Evolutionary conservation across 805 yeast genomes (phyloP).

Genomic region (Candida coquimbonensis): DNA sequence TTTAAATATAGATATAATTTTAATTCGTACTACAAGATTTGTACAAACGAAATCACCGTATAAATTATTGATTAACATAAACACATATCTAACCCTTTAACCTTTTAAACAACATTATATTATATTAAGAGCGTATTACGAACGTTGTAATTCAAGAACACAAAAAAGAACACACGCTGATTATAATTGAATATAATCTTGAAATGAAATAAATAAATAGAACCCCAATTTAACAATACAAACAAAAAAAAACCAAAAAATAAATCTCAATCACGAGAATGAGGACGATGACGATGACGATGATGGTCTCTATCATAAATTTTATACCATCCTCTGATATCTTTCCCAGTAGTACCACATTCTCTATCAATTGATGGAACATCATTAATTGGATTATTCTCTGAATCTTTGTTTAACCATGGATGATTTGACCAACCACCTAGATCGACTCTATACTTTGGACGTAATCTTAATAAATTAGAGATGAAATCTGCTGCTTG

Average conservation of each 20-base stretch:
- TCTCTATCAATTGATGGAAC: constrained; percentile 9
- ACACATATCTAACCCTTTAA: too few relatives aligned
- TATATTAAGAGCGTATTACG: too few relatives aligned
- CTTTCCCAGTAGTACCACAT: constrained; percentile 21
- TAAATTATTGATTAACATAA: too few relatives aligned
- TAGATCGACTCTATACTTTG: constrained; percentile 46
- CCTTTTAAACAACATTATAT: too few relatives aligned
- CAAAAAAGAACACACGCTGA: neutral
- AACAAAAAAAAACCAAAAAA: neutral
- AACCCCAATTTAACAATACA: neutral
- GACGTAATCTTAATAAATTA: constrained; percentile 43
- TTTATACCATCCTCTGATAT: constrained; percentile 23
- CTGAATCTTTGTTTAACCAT: constrained; percentile 31
- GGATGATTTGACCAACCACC: constrained; percentile 47
- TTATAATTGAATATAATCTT: too few relatives aligned
- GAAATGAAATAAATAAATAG: neutral
- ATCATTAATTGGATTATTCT: neutral
- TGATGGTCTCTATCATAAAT: neutral
- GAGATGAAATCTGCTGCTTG: constrained; percentile 41
- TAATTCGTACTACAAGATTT: too few relatives aligned
- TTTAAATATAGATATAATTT: too few relatives aligned
- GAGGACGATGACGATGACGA: neutral
- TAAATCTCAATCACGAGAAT: neutral
- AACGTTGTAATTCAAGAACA: neutral
- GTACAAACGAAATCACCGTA: too few relatives aligned